phyloP scores from a whole-genome alignment of 1,284 basidiomycete species.

The Ceratobasidium sp. region DNA sequence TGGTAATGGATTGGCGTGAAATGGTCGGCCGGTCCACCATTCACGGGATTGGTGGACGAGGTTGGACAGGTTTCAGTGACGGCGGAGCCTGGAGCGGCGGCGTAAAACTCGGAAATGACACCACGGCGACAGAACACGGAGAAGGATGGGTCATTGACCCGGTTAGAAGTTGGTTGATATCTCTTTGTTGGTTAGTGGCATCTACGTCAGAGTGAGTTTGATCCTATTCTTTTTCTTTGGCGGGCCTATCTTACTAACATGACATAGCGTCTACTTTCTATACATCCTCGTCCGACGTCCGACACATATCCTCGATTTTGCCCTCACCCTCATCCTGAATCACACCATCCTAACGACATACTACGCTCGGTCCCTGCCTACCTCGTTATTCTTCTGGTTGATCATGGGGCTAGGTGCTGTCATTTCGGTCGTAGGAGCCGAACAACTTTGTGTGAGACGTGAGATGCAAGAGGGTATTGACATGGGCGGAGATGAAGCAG shows the following conservation, averaged over 20 bases:
- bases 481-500: slow-evolving; percentile 63
- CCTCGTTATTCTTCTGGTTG: slow-evolving; percentile 90
- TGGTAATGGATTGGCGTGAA: slow-evolving; percentile 98
- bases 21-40: slow-evolving; percentile 87
- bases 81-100: slow-evolving; percentile 83
- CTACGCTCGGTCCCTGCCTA: slow-evolving; percentile 88
- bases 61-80: slow-evolving; percentile 68
- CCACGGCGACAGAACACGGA: slow-evolving; percentile 59
- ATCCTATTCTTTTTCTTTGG: slow-evolving; percentile 24
- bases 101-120: slow-evolving; percentile 70
- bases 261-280: slow-evolving; percentile 82
- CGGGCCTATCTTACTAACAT: slow-evolving; percentile 21
- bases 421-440: slow-evolving; percentile 83
- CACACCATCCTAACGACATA: slow-evolving; percentile 94
- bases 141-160: slow-evolving; percentile 72
- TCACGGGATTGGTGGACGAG: slow-evolving; percentile 67
- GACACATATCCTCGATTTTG: slow-evolving; percentile 94
- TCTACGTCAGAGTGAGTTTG: slow-evolving; percentile 81
- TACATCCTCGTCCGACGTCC: slow-evolving; percentile 91
- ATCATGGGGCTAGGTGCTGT: slow-evolving; percentile 79
- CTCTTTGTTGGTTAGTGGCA: slow-evolving; percentile 83
- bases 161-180: slow-evolving; percentile 88
- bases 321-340: slow-evolving; percentile 88
- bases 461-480: slow-evolving; percentile 92
- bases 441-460: slow-evolving; percentile 91